Evolutionary conservation across 768 basidiomycete species (phyloP).

Genomic region (Gloeophyllum trabeum): DNA sequence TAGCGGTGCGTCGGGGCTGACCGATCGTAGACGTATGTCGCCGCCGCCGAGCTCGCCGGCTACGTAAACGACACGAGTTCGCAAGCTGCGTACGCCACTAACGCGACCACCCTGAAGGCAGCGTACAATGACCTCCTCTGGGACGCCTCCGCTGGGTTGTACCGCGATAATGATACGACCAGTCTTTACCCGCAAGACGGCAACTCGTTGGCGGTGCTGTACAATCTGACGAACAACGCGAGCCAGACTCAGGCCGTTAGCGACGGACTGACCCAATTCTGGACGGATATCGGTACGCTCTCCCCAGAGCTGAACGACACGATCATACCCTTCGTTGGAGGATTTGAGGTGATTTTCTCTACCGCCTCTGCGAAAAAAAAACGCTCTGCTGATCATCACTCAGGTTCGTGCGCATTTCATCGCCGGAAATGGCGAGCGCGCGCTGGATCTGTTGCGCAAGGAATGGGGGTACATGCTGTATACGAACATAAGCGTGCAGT

Average conservation of each 20-base stretch:
- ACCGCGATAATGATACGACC: conserved; percentile 11
- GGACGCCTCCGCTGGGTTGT: conserved; percentile 9
- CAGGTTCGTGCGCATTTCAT: conserved; percentile 12
- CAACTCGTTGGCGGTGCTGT: conserved; percentile 11
- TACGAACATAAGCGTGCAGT: conserved; percentile 10
- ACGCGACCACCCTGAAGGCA: conserved; percentile 19
- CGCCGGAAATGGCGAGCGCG: conserved; percentile 8
- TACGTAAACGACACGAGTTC: conserved; percentile 15
- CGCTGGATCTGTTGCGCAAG: conserved; percentile 9
- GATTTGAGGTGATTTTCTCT: conserved; percentile 8
- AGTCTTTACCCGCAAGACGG: conserved; percentile 11
- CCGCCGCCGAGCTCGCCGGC: conserved; percentile 23
- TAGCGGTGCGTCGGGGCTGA: background rate
- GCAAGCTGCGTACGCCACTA: conserved; percentile 16
- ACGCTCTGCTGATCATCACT: background rate
- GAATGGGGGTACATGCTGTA: conserved; percentile 13
- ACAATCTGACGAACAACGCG: conserved; percentile 5
- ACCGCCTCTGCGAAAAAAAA: background rate
- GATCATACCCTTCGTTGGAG: conserved; percentile 11
- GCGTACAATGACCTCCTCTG: conserved; percentile 9
- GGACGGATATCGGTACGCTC: conserved; percentile 10
- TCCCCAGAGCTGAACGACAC: conserved; percentile 11
- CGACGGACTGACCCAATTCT: conserved; percentile 8
- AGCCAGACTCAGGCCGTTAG: conserved; percentile 7
- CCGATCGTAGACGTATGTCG: conserved; percentile 19